phyloP scores from a whole-genome alignment of 495 filamentous ascomycete genomes.

The Rhizodiscina lignyota region DNA sequence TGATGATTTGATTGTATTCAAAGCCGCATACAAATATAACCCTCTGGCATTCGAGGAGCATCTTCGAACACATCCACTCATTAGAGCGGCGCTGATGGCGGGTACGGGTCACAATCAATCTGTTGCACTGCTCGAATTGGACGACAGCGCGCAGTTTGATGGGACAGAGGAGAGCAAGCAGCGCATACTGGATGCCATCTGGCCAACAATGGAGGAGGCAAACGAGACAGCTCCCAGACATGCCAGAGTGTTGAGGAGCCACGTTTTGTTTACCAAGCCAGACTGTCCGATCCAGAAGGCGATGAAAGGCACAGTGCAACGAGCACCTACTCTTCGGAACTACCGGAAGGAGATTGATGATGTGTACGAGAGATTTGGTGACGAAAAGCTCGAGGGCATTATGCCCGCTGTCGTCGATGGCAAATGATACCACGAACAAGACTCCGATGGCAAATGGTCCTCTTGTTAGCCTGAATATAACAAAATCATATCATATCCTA shows the following conservation, averaged over 20 bases:
- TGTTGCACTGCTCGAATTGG: background rate
- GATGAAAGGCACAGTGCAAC: background rate
- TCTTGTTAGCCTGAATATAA: no score
- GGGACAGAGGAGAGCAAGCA: background rate
- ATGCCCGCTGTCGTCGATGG: no score
- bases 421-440: no score
- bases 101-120: background rate
- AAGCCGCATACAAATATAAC: background rate
- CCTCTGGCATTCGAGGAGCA: background rate
- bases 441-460: no score
- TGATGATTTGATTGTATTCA: background rate
- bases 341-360: no score
- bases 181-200: background rate
- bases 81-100: background rate
- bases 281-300: background rate
- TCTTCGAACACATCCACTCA: background rate
- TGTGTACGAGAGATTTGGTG: no score
- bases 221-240: background rate
- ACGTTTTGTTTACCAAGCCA: background rate
- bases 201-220: background rate
- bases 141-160: no score
- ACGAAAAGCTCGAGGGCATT: no score
- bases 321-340: no score
- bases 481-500: no score
- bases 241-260: background rate